Percentiles rank a stretch among this genome's conserved stretches.
These are phyloP conservation scores for Aegilops umbellulata DNA, from an alignment of 176 grass and related monocot species.

Conservation along the genomic window DNA sequence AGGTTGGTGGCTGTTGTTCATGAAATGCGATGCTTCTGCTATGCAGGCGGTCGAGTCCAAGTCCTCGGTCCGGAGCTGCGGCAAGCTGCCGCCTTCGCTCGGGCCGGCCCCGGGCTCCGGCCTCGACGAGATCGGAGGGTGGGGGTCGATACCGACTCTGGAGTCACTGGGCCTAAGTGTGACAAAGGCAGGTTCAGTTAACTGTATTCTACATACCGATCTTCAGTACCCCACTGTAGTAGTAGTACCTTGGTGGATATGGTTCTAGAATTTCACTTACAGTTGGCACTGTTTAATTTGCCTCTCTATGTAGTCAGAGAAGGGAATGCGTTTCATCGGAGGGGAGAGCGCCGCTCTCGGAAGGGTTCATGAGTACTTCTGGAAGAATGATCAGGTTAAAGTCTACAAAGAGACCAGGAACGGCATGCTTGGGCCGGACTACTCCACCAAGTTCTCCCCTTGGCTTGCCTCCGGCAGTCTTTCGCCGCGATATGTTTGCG, in stretches of 20 bases:
- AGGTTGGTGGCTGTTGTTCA: neutral
- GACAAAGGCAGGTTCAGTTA: slow-evolving; percentile 54
- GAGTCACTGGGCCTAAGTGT: slow-evolving; percentile 52
- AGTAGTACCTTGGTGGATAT: neutral
- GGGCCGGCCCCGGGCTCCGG: slow-evolving; percentile 38
- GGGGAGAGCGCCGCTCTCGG: slow-evolving; percentile 70
- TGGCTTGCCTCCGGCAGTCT: slow-evolving; percentile 87
- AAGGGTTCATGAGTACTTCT: slow-evolving; percentile 86
- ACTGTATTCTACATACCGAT: neutral
- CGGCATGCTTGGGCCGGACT: slow-evolving; percentile 89
- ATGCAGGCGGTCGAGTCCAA: slow-evolving; percentile 88
- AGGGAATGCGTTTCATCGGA: slow-evolving; percentile 73
- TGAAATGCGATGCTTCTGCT: neutral
- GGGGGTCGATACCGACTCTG: slow-evolving; percentile 58
- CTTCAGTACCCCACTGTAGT: neutral
- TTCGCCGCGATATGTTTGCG: slow-evolving; percentile 73
- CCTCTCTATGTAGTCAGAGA: slow-evolving; percentile 46
- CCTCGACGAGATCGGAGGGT: slow-evolving; percentile 55
- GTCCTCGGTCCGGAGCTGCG: slow-evolving; percentile 59
- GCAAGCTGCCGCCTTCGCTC: slow-evolving; percentile 57
- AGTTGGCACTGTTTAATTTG: neutral
- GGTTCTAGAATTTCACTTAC: slow-evolving; percentile 5
- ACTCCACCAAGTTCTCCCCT: slow-evolving; percentile 90
- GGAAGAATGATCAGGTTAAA: slow-evolving; percentile 86
- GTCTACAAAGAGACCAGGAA: slow-evolving; percentile 93